Evolutionary conservation across 768 basidiomycete species (phyloP), one percentile per base, ranked within the genome.

Genomic region (Amanita jacksonii): DNA sequence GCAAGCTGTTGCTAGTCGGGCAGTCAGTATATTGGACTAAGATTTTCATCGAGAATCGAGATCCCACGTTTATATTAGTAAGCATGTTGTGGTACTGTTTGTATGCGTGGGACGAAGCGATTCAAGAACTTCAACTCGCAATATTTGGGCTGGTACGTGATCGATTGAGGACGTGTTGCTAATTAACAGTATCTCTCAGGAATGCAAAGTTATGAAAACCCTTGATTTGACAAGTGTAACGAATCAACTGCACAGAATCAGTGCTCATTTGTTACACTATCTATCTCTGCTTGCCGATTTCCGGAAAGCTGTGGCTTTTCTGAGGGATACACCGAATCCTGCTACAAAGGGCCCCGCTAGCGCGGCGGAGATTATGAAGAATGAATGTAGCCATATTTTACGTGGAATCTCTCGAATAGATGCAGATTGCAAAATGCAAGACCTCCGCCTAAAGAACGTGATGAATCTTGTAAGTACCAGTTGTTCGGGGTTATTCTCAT

Each of bases 61-160:
- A 79, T 51, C 74, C 76, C 1, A 79, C 78, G 0, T 76, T 79
- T 42, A 49, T 77, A 0, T 57, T 79, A 18, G 53, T 80, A 16
- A 65, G 72, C 8, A 66, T 69, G 31, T 56, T 79, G 25, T 79
- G 77, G 78, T 72, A 79, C 38, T 70, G 75, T 4, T 48, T 79
- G 47, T 80, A 79, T 51, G 71, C 73, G 1, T 80, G 76, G 76
- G 77, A 80, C 43, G 69, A 79, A 52, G 66, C 76, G 0, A 54
- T 79, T 4, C 77, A 78, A 49, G 58, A 59, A 33, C 57, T 79
- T 12, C 76, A 77, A 39, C 48, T 57, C 1, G 69, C 76, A 49
- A 69, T 79, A 39, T 70, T 62, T 48, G 58, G 52, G 31, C 59
- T 77, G 38, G 77, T 76, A 49, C 50, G 34, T 32, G 18, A 9